phyloP scores from a whole-genome alignment of 2,329 filamentous ascomycete species.

The Pseudogymnoascus sp. region DNA sequence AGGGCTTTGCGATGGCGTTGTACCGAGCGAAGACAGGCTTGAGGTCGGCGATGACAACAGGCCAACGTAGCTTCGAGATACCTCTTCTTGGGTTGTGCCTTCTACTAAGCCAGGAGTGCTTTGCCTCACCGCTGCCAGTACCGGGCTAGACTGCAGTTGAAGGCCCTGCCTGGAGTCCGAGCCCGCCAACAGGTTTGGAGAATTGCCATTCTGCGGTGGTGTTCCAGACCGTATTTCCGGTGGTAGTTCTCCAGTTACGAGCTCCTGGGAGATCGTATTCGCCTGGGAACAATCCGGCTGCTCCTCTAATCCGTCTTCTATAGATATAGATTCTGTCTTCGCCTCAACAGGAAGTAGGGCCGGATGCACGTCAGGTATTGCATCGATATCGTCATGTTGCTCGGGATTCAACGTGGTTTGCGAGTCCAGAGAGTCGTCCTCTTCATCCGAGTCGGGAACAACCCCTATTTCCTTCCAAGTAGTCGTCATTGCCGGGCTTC shows the following conservation, averaged over 20 bases:
- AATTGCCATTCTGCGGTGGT: background rate
- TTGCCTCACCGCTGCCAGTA: background rate
- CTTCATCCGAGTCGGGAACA: conserved; percentile 32
- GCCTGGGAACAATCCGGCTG: background rate
- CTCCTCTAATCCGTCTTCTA: background rate
- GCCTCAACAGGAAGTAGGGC: background rate
- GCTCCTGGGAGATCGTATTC: background rate
- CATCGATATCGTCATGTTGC: background rate
- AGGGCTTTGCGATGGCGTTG: conserved; percentile 13
- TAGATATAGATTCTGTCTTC: background rate
- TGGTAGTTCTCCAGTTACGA: background rate
- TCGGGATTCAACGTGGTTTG: conserved; percentile 2
- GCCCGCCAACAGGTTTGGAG: background rate
- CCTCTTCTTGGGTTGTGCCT: conserved; percentile 27
- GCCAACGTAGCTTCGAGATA: conserved; percentile 34
- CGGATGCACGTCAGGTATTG: background rate
- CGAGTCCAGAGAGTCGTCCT: conserved; percentile 23
- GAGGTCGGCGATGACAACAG: conserved; percentile 30
- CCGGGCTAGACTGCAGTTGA: background rate
- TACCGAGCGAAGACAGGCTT: conserved; percentile 23
- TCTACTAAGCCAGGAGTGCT: background rate
- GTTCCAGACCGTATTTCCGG: background rate
- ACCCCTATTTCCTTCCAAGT: conserved; percentile 30
- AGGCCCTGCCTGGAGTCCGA: background rate
- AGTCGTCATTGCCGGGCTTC: conserved; percentile 2